These are phyloP conservation scores for Sarocladiaceae sp. DNA, from an alignment of 2,329 filamentous ascomycete species.

Conservation along the genomic window DNA sequence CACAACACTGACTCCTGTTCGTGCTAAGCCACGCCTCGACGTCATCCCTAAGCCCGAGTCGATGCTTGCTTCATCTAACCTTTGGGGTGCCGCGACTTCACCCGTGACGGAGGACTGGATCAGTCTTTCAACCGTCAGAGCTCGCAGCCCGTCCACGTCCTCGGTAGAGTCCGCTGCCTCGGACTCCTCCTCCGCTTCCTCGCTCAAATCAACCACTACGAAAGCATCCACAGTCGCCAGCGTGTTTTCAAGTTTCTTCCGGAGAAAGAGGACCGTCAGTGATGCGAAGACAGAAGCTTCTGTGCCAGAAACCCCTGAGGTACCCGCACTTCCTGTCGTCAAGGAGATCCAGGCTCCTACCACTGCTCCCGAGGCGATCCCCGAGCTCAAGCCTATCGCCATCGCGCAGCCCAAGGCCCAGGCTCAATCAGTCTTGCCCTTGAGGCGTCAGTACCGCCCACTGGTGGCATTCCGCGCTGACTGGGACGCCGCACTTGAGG, in stretches of 20 bases:
- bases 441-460: slow-evolving; percentile 10
- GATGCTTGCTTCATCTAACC: not conserved
- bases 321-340: not conserved
- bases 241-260: slow-evolving; percentile 6
- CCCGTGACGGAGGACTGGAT: slow-evolving; percentile 5
- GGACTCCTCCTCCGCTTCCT: slow-evolving; percentile 12
- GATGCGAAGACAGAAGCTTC: slow-evolving; percentile 1
- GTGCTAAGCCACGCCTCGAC: slow-evolving; percentile 3
- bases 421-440: not conserved
- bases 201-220: slow-evolving; percentile 11
- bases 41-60: not conserved
- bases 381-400: not conserved
- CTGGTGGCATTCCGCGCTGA: slow-evolving; percentile 9
- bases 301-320: slow-evolving; percentile 4
- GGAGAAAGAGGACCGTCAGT: slow-evolving; percentile 2
- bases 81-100: not conserved
- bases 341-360: not conserved
- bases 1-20: not conserved
- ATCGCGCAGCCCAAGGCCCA: not conserved
- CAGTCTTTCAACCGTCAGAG: slow-evolving; percentile 1
- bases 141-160: slow-evolving; percentile 11
- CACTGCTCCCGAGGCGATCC: too few species aligned
- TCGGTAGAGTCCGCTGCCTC: slow-evolving; percentile 13
- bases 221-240: slow-evolving; percentile 11
- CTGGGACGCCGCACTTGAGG: slow-evolving; percentile 14